Evolutionary conservation across 169 alveolate genomes (phyloP), one percentile per base, ranked within the genome.

Genomic region (Plasmodium coatneyi): DNA sequence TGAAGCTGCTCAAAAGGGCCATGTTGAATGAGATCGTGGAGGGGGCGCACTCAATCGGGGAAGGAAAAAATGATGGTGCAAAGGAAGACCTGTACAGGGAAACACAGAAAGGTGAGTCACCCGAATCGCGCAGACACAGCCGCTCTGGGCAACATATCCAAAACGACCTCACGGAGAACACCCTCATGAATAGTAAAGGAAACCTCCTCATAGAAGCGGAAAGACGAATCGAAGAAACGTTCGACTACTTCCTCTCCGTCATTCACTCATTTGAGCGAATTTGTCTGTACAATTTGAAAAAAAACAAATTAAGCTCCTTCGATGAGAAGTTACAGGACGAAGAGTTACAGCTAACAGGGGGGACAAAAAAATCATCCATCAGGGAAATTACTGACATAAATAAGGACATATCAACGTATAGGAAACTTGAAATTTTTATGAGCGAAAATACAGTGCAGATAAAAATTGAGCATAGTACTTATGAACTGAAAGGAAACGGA

Each of bases 311-410:
- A 76, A 79, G 81, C 39, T 60, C 14, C 30, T 22, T 19, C 32
- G 82, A 79, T 87, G 93, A 87, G 28, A 87, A 87, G 19, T 41
- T 76, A 32, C 82, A 78, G 2, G 93, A 87, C 7, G 93, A 79
- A 2, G 89, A 87, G 41, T 49, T 87, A 7, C 76, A 22, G 4
- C 6, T 14, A n/a, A 41, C 36, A 16, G 14, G 32, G 19, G 7
- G 19, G 12, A 74, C 19, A 46, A 74, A 71, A 28, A 46, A 70
- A 28, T 22, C 76, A 25, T 66, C 76, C 76, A 66, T 66, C 14
- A 66, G 4, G 14, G 76, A 66, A 66, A 25, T 66, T 2, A 66
- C 76, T 0, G 76, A 70, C 72, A 19, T 70, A 30, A 32, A 6
- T 56, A 54, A 32, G 41, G 19, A 52, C 36, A 30, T 14, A 28